Conservation (phyloP, 768 basidiomycete genomes). For the Russula griseocarnosa region DNA sequence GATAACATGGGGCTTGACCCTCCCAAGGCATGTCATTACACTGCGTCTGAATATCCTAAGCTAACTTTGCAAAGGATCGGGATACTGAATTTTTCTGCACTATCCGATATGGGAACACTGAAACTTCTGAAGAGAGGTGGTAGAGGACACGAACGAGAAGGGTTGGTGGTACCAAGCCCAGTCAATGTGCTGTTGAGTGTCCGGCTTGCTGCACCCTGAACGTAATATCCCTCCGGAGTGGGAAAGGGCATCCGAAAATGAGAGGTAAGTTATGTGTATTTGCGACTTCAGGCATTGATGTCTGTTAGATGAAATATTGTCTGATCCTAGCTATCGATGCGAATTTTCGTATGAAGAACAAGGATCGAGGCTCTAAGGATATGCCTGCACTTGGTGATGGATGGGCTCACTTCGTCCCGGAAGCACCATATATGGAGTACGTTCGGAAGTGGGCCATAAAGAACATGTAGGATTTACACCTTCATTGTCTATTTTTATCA, state of each 20-base stretch:
- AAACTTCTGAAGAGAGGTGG: background rate
- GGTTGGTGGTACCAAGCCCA: background rate
- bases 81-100: background rate
- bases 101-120: background rate
- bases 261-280: background rate
- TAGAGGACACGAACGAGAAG: background rate
- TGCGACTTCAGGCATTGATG: background rate
- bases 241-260: background rate
- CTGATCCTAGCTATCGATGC: background rate
- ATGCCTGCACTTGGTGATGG: background rate
- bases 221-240: background rate
- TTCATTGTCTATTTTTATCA: background rate
- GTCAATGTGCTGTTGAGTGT: background rate
- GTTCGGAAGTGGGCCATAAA: background rate
- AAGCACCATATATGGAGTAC: background rate
- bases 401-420: background rate
- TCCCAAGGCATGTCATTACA: background rate
- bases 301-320: background rate
- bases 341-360: background rate
- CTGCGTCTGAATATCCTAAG: background rate
- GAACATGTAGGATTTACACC: background rate
- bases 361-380: background rate
- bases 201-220: background rate
- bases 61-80: background rate
- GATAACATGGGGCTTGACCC: background rate